Percentiles rank a stretch among this genome's conserved stretches.
These are phyloP conservation scores for Cucurbita pepo DNA, from an alignment of 306 rosid genomes.

Conservation along the genomic window DNA sequence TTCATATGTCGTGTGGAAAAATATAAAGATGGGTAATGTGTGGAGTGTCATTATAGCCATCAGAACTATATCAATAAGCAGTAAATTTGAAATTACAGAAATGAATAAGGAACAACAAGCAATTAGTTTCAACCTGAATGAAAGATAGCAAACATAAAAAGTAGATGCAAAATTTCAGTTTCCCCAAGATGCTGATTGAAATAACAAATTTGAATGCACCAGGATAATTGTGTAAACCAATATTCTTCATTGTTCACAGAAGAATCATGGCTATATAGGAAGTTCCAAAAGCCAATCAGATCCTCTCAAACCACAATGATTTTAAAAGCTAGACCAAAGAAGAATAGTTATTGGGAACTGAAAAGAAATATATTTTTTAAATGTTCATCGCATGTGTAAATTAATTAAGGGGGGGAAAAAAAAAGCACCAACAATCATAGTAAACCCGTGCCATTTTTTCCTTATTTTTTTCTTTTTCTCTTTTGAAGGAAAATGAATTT, in stretches of 20 bases:
- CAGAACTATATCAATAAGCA: not conserved
- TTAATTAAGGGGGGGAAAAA: not conserved
- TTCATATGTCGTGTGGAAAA: not conserved
- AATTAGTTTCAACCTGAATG: not conserved
- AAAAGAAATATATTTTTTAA: not conserved
- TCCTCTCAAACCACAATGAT: not conserved
- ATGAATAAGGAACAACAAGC: not conserved
- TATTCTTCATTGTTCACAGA: not conserved
- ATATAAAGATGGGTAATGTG: not conserved
- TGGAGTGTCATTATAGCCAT: not conserved
- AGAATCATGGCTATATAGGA: not conserved
- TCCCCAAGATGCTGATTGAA: not conserved
- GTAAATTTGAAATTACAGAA: not conserved
- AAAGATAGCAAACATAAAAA: not conserved
- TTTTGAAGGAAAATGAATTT: not conserved
- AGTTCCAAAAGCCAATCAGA: not conserved
- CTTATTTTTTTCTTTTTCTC: not conserved
- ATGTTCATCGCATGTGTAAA: not conserved
- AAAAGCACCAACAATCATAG: not conserved
- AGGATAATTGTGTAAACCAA: not conserved
- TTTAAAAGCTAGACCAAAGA: not conserved
- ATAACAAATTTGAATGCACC: not conserved
- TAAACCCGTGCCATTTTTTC: not conserved
- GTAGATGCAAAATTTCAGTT: not conserved
- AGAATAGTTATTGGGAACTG: not conserved